Percentiles rank a stretch among this genome's conserved stretches.
These are phyloP conservation scores for Dactylellina cionopaga DNA, from an alignment of 2,329 filamentous ascomycete genomes.

Conservation along the genomic window DNA sequence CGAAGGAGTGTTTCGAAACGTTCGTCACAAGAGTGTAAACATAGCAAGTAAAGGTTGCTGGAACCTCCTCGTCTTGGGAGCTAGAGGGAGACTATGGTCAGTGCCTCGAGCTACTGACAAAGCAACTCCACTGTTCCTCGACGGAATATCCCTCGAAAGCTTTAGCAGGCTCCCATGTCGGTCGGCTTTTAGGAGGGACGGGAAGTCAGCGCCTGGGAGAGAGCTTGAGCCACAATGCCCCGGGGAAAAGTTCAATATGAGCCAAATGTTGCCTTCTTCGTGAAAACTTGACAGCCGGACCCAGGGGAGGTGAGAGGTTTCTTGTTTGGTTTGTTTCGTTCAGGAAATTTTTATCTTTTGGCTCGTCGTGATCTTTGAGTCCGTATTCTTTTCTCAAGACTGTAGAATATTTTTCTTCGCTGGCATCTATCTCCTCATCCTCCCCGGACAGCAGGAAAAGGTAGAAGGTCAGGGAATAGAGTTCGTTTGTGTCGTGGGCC, in stretches of 20 bases:
- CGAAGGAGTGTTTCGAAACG: slow-evolving; percentile 42
- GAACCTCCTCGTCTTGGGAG: slow-evolving; percentile 30
- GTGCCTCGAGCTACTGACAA: slow-evolving; percentile 43
- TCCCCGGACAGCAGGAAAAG: slow-evolving; percentile 14
- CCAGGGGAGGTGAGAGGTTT: slow-evolving; percentile 24
- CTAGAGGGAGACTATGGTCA: slow-evolving; percentile 32
- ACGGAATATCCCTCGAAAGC: slow-evolving; percentile 50
- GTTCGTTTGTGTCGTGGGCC: slow-evolving; percentile 44
- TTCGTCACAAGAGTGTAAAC: slow-evolving; percentile 17
- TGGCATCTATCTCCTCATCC: slow-evolving; percentile 26
- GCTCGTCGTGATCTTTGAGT: slow-evolving; percentile 13
- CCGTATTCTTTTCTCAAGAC: slow-evolving; percentile 3
- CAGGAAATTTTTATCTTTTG: slow-evolving; percentile 24
- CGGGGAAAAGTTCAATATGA: slow-evolving; percentile 40
- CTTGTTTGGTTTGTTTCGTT: slow-evolving; percentile 1
- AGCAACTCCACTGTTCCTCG: slow-evolving; percentile 21
- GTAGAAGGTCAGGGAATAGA: slow-evolving; percentile 27
- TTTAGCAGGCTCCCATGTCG: slow-evolving; percentile 39
- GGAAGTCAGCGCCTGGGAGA: slow-evolving; percentile 30
- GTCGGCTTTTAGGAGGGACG: slow-evolving; percentile 37
- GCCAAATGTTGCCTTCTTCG: slow-evolving; percentile 52
- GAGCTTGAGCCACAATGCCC: slow-evolving; percentile 49
- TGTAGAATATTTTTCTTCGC: slow-evolving; percentile 11
- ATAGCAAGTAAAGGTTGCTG: slow-evolving; percentile 26
- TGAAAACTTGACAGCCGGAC: slow-evolving; percentile 51